phyloP scores from a whole-genome alignment of 495 filamentous ascomycete species.

The Podospora appendiculata region DNA sequence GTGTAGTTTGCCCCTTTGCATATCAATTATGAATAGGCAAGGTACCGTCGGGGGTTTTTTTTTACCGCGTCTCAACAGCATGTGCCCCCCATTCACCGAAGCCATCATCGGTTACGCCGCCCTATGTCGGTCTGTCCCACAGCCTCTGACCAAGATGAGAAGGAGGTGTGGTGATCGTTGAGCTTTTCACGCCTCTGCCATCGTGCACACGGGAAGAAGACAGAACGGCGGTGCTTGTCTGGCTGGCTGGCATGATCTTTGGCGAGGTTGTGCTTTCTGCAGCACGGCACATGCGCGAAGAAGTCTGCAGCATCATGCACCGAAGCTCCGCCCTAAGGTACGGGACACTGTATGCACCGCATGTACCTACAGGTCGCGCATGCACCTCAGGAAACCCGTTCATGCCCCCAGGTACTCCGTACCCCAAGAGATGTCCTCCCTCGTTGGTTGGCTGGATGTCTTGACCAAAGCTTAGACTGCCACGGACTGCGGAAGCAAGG shows the following conservation, averaged over 20 bases:
- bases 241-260: constrained; percentile 8
- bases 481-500: too few species aligned
- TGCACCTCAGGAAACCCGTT: not conserved
- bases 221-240: too few species aligned
- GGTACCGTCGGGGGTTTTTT: too few species aligned
- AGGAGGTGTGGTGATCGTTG: constrained; percentile 8
- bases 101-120: too few species aligned
- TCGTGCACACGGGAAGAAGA: too few species aligned
- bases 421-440: not conserved
- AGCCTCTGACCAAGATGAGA: too few species aligned
- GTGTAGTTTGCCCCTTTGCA: too few species aligned
- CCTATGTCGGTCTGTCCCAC: too few species aligned
- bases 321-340: constrained; percentile 1
- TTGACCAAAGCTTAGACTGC: not conserved
- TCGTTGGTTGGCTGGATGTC: not conserved
- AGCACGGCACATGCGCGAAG: constrained; percentile 11
- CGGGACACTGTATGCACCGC: not conserved
- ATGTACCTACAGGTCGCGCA: not conserved
- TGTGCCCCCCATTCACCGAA: too few species aligned
- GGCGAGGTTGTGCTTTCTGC: constrained; percentile 3
- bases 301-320: constrained; percentile 7
- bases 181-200: not conserved
- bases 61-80: too few species aligned
- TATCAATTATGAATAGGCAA: too few species aligned
- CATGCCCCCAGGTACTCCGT: not conserved